phyloP scores from a whole-genome alignment of 345 rosid species.

The Brassica rapa region DNA sequence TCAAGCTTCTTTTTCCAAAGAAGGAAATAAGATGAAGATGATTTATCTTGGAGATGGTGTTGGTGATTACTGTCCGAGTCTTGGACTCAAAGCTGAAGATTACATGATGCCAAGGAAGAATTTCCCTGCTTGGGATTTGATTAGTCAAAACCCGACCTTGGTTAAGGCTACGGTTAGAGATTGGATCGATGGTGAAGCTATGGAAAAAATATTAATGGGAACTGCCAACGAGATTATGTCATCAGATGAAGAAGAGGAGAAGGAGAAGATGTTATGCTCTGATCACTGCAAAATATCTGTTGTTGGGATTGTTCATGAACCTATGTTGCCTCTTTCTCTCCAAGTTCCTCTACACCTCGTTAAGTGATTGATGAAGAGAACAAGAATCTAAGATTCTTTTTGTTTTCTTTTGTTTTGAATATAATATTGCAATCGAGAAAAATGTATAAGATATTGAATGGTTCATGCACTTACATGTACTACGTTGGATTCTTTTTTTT shows the following conservation, averaged over 20 bases:
- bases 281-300: constrained; percentile 32
- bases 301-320: constrained; percentile 35
- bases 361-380: constrained; percentile 8
- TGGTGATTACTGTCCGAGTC: constrained; percentile 80
- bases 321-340: constrained; percentile 28
- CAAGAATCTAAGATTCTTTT: background rate
- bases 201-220: constrained; percentile 36
- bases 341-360: constrained; percentile 32
- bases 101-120: constrained; percentile 82
- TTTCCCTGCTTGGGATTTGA: constrained; percentile 78
- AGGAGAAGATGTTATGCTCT: constrained; percentile 17
- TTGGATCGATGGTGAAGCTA: constrained; percentile 73
- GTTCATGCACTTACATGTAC: background rate
- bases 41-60: constrained; percentile 88
- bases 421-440: background rate
- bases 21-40: constrained; percentile 51
- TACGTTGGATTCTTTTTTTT: no score
- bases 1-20: constrained; percentile 49
- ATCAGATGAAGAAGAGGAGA: background rate
- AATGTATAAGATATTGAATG: background rate
- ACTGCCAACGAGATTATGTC: constrained; percentile 12
- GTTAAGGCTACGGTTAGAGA: constrained; percentile 68
- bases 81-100: constrained; percentile 58
- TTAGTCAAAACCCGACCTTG: constrained; percentile 50
- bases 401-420: background rate